A percentile compares a stretch with the other conserved stretches of the same genome.
Evolutionary conservation across 2,329 filamentous ascomycete genomes (phyloP).

Genomic region (Aspergillus neoniger): DNA sequence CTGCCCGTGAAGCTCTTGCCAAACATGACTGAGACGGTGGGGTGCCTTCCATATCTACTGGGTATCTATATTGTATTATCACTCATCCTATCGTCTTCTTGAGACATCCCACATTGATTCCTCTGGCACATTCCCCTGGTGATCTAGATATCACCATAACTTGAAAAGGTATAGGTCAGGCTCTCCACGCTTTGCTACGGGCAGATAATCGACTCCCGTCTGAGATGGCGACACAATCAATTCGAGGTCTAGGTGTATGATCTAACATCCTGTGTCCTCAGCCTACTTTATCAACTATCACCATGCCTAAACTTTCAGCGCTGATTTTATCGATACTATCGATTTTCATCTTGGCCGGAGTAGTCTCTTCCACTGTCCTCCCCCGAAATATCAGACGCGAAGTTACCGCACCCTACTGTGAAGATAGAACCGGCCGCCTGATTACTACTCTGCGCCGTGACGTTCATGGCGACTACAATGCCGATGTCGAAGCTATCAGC

Average conservation of each 20-base stretch:
- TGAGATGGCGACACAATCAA: neutral
- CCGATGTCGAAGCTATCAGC: neutral
- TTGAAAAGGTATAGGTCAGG: neutral
- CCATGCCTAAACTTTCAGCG: neutral
- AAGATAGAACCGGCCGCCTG: neutral
- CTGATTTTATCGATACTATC: neutral
- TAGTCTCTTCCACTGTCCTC: neutral
- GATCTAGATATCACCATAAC: neutral
- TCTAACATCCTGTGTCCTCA: neutral
- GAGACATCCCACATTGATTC: neutral
- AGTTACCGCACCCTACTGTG: neutral
- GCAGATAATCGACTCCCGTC: neutral
- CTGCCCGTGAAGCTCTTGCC: neutral
- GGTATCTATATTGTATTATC: neutral
- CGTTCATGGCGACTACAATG: neutral
- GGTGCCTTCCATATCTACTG: neutral
- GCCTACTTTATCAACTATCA: neutral
- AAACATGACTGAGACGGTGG: neutral
- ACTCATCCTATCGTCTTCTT: neutral
- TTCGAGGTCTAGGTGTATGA: neutral
- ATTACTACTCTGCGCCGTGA: neutral
- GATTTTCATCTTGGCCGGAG: neutral
- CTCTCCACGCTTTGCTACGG: neutral
- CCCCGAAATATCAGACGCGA: neutral
- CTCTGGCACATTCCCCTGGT: no score